Evolutionary conservation across 768 basidiomycete species (phyloP).

Genomic region (Mycena leptocephala): DNA sequence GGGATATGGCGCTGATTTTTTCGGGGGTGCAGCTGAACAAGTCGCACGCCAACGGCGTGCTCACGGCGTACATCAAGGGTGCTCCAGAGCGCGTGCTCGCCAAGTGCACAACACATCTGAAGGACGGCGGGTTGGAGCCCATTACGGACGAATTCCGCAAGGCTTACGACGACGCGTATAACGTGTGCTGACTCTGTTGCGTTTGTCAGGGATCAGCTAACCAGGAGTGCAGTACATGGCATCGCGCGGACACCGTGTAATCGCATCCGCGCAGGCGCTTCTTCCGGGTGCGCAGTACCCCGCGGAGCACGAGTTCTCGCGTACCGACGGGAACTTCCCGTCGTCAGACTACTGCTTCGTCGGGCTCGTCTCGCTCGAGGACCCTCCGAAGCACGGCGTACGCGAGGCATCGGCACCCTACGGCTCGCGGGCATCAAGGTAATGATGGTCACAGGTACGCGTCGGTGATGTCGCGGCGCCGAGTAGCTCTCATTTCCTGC

Average conservation of each 20-base stretch:
- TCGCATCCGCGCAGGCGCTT: conserved; percentile 77
- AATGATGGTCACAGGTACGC: conserved; percentile 87
- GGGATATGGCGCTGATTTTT: background rate
- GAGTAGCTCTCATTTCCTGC: too few species aligned
- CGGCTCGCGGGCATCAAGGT: conserved; percentile 83
- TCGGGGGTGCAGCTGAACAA: conserved; percentile 66
- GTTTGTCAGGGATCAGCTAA: background rate
- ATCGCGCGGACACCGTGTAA: conserved; percentile 81
- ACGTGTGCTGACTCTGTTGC: conserved; percentile 54
- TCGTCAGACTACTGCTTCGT: conserved; percentile 73
- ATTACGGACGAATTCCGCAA: conserved; percentile 70
- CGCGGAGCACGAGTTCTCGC: conserved; percentile 66
- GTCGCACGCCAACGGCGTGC: conserved; percentile 62
- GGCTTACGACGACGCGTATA: conserved; percentile 74
- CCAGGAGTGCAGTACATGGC: conserved; percentile 75
- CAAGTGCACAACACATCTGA: conserved; percentile 74
- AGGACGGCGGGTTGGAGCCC: conserved; percentile 63
- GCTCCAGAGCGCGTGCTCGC: conserved; percentile 80
- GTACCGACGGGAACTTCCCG: conserved; percentile 69
- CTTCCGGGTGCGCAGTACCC: conserved; percentile 68
- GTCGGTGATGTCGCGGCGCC: too few species aligned
- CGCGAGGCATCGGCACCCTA: conserved; percentile 80
- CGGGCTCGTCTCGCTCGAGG: conserved; percentile 78
- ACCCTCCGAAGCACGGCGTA: conserved; percentile 81
- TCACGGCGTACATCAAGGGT: conserved; percentile 77